These are phyloP conservation scores for Collybia mongolica DNA, from an alignment of 768 basidiomycete genomes.

Conservation along the genomic window DNA sequence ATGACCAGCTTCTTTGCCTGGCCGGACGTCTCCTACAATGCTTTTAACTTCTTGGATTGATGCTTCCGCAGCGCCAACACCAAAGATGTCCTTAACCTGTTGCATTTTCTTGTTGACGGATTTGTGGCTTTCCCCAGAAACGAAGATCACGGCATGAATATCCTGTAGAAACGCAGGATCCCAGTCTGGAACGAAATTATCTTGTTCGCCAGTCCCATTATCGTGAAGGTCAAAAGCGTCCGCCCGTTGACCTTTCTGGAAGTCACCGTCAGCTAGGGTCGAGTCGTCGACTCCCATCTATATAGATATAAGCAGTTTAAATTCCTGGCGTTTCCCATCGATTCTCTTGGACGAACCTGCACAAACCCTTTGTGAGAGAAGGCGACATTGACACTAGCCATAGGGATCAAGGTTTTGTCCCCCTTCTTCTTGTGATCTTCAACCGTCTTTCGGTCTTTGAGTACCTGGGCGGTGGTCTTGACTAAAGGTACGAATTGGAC, in stretches of 20 bases:
- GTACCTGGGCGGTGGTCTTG: slow-evolving; percentile 42
- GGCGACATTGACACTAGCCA: slow-evolving; percentile 49
- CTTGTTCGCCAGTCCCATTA: slow-evolving; percentile 20
- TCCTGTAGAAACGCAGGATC: slow-evolving; percentile 40
- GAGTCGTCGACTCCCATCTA: slow-evolving; percentile 42
- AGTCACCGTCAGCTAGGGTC: slow-evolving; percentile 33
- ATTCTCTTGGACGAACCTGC: slow-evolving; percentile 23
- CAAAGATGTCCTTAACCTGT: slow-evolving; percentile 35
- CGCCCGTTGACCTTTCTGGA: slow-evolving; percentile 37
- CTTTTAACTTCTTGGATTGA: slow-evolving; percentile 38
- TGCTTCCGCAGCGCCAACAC: slow-evolving; percentile 18
- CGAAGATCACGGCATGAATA: slow-evolving; percentile 49
- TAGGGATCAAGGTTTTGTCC: slow-evolving; percentile 30
- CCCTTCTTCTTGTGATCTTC: slow-evolving; percentile 36
- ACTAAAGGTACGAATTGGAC: slow-evolving; percentile 39
- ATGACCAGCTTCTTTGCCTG: slow-evolving; percentile 39
- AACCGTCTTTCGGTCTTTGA: slow-evolving; percentile 39
- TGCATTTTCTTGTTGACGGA: slow-evolving; percentile 34
- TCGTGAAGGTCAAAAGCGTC: slow-evolving; percentile 34
- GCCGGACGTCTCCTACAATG: slow-evolving; percentile 41
- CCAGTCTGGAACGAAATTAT: slow-evolving; percentile 42
- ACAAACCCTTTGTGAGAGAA: slow-evolving; percentile 50
- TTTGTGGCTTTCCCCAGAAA: slow-evolving; percentile 43
- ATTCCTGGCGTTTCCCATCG: too few species aligned
- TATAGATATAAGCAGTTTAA: neutral